Evolutionary conservation across 768 basidiomycete genomes (phyloP).

Genomic region (Solioccasus polychromus): DNA sequence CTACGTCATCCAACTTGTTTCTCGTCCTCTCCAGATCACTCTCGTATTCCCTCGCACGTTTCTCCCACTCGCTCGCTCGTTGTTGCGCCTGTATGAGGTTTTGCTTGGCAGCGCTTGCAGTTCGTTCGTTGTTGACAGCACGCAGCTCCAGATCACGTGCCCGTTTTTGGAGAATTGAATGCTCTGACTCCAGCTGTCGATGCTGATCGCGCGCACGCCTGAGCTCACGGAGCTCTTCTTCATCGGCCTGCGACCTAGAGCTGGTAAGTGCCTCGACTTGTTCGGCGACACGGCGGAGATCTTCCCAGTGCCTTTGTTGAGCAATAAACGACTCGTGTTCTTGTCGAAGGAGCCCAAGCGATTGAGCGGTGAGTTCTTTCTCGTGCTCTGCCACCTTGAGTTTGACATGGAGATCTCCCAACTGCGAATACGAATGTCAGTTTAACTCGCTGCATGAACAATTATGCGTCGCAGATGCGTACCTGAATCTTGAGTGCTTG

Average conservation of each 20-base stretch:
- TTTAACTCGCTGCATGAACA: not conserved
- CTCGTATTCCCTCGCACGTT: constrained; percentile 69
- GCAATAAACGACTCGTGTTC: constrained; percentile 57
- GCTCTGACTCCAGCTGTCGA: constrained; percentile 63
- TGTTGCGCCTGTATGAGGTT: constrained; percentile 71
- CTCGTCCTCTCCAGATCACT: constrained; percentile 56
- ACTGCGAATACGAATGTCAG: constrained; percentile 36
- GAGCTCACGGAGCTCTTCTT: constrained; percentile 72
- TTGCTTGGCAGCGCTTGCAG: constrained; percentile 55
- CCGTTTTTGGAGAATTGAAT: constrained; percentile 64
- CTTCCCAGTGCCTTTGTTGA: constrained; percentile 80
- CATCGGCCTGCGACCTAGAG: constrained; percentile 60
- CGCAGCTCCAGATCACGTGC: constrained; percentile 70
- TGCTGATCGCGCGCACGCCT: constrained; percentile 58
- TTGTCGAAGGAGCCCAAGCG: constrained; percentile 51
- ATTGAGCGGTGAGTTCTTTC: constrained; percentile 53
- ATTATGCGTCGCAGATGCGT: constrained; percentile 17
- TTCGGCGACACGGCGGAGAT: constrained; percentile 63
- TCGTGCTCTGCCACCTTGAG: constrained; percentile 57
- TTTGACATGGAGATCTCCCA: constrained; percentile 59
- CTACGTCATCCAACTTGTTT: constrained; percentile 63
- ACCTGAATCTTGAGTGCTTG: constrained; percentile 61
- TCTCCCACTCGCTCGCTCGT: constrained; percentile 80
- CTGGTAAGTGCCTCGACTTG: constrained; percentile 68
- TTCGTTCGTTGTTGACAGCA: constrained; percentile 56